Conservation (phyloP, 2,329 filamentous ascomycete species). For the Ascochyta clinopodiicola region DNA sequence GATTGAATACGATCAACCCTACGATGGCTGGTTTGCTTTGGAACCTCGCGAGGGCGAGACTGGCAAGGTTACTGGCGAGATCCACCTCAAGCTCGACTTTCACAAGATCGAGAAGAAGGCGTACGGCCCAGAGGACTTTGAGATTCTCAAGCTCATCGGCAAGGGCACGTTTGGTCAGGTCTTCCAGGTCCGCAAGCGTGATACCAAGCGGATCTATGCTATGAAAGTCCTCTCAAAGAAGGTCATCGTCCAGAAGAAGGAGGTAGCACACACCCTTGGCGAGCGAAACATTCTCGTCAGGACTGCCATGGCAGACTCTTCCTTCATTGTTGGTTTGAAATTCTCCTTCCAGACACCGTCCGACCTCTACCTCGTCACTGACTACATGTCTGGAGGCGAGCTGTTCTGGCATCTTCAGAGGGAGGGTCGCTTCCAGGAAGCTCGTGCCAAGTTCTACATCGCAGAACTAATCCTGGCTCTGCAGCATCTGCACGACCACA, state of each 20-base stretch:
- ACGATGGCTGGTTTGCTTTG: slow-evolving; percentile 86
- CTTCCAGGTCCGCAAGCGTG: slow-evolving; percentile 97
- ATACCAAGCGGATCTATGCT: slow-evolving; percentile 93
- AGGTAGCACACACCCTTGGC: slow-evolving; percentile 95
- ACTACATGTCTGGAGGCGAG: slow-evolving; percentile 99
- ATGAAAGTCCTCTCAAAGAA: slow-evolving; percentile 99
- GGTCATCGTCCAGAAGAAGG: slow-evolving; percentile 99
- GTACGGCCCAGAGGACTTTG: slow-evolving; percentile 93
- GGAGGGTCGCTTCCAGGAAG: slow-evolving; percentile 93
- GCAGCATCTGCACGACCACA: slow-evolving; percentile 92
- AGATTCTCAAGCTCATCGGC: slow-evolving; percentile 93
- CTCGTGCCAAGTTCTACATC: slow-evolving; percentile 97
- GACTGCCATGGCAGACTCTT: slow-evolving; percentile 92
- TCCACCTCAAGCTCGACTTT: slow-evolving; percentile 85
- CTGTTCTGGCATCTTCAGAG: slow-evolving; percentile 99
- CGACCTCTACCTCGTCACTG: slow-evolving; percentile 96
- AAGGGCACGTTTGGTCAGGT: slow-evolving; percentile 99
- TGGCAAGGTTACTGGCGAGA: slow-evolving; percentile 79
- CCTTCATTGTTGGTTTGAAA: slow-evolving; percentile 97
- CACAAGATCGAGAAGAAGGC: slow-evolving; percentile 84
- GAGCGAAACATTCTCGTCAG: slow-evolving; percentile 97
- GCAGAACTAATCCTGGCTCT: slow-evolving; percentile 95
- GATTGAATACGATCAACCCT: slow-evolving; percentile 70
- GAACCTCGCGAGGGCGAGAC: slow-evolving; percentile 81
- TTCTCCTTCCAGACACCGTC: slow-evolving; percentile 98